Conservation (phyloP, 176 grass and related monocot genomes). For the Musa acuminata region DNA sequence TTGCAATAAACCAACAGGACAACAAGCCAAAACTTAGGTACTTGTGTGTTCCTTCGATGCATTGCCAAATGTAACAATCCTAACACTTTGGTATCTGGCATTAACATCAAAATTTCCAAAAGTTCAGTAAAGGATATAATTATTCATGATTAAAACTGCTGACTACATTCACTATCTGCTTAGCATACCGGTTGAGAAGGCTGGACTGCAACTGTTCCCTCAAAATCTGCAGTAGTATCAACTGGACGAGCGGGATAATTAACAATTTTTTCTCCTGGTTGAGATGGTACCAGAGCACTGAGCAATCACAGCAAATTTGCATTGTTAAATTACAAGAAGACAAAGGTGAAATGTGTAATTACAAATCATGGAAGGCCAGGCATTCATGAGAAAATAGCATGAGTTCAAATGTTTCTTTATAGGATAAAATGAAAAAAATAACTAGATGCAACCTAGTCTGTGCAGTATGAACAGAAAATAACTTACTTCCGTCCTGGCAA, state of each 20-base stretch:
- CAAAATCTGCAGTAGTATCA: conserved; percentile 87
- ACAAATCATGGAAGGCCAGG: background rate
- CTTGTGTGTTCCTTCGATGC: background rate
- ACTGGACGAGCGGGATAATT: conserved; percentile 82
- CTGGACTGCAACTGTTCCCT: conserved; percentile 90
- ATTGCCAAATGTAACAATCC: too few relatives aligned
- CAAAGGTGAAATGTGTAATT: background rate
- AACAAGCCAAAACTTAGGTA: background rate
- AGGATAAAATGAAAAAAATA: background rate
- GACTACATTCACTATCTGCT: conserved; percentile 5
- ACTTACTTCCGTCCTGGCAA: conserved; percentile 97
- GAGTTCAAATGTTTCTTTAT: background rate
- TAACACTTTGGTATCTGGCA: background rate
- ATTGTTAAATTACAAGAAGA: background rate
- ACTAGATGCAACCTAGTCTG: background rate
- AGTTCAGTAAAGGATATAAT: background rate
- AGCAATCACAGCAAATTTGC: conserved; percentile 26
- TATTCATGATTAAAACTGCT: background rate
- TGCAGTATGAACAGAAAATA: background rate
- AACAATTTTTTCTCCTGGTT: conserved; percentile 76
- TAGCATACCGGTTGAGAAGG: conserved; percentile 67
- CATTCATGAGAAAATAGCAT: background rate
- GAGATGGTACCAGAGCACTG: conserved; percentile 75
- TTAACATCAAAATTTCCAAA: background rate
- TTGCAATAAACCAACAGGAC: background rate